Conservation (phyloP, 2,329 filamentous ascomycete species). For the Zymoseptoria tritici region DNA sequence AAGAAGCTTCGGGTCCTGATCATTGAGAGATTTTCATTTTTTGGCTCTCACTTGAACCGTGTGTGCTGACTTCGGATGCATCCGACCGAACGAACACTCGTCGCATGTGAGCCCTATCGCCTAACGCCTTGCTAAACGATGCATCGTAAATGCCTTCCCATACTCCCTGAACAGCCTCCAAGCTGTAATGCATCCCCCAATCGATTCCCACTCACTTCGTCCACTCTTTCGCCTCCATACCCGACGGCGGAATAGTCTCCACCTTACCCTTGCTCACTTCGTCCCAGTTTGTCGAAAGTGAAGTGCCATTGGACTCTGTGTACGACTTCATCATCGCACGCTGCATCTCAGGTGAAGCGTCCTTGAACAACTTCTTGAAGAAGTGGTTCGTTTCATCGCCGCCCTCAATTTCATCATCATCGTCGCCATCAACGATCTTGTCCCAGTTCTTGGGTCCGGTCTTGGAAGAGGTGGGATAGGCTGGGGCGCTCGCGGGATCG, state of each 20-base stretch:
- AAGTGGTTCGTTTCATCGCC: slow-evolving; percentile 67
- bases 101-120: neutral
- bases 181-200: neutral
- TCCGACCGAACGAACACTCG: neutral
- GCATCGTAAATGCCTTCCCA: neutral
- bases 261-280: slow-evolving; percentile 69
- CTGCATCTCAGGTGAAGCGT: slow-evolving; percentile 68
- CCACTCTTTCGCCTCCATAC: slow-evolving; percentile 71
- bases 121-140: neutral
- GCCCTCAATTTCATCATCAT: slow-evolving; percentile 47
- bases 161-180: neutral
- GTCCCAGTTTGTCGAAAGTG: slow-evolving; percentile 84
- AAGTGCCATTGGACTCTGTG: slow-evolving; percentile 85
- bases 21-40: neutral
- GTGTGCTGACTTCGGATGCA: neutral
- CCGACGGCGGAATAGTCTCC: slow-evolving; percentile 66
- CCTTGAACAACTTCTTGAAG: slow-evolving; percentile 83
- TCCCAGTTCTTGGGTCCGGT: slow-evolving; percentile 90
- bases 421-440: slow-evolving; percentile 44
- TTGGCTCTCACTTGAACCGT: neutral
- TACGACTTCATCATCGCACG: slow-evolving; percentile 98
- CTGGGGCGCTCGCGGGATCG: slow-evolving; percentile 37
- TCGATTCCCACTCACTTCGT: neutral
- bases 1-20: neutral
- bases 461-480: slow-evolving; percentile 81